Percentiles rank a stretch among this genome's conserved stretches.
phyloP scores from a whole-genome alignment of 2,329 filamentous ascomycete species.

The Xylariales sp. region DNA sequence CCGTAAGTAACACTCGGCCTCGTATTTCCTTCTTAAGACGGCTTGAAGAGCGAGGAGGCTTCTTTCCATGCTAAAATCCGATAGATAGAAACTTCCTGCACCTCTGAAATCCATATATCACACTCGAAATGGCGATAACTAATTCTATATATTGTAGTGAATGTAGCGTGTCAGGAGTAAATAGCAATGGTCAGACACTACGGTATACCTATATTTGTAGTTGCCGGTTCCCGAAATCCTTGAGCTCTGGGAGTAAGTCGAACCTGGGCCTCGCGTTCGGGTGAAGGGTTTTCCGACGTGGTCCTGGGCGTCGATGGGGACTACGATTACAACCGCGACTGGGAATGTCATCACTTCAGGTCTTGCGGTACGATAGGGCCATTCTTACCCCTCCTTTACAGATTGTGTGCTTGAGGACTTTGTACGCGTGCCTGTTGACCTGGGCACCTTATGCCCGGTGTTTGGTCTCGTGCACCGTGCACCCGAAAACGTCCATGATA shows the following conservation, averaged over 20 bases:
- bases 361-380: slow-evolving; percentile 12
- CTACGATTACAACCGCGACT: background rate
- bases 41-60: background rate
- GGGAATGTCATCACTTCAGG: background rate
- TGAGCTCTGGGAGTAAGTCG: slow-evolving; percentile 24
- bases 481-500: slow-evolving; percentile 17
- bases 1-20: background rate
- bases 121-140: background rate
- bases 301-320: slow-evolving; percentile 23
- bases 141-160: background rate
- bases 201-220: slow-evolving; percentile 10
- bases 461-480: slow-evolving; percentile 9
- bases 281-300: slow-evolving; percentile 19
- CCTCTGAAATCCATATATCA: background rate
- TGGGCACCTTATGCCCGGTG: background rate
- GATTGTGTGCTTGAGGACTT: slow-evolving; percentile 14
- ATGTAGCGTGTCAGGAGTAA: background rate
- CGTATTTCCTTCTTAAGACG: background rate
- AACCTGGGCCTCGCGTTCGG: slow-evolving; percentile 7
- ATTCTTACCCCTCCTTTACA: background rate
- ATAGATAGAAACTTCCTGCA: too few species aligned
- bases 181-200: background rate
- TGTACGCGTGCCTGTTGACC: slow-evolving; percentile 17
- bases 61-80: background rate
- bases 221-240: slow-evolving; percentile 13